Conservation (phyloP, 129 eudicot genomes). For the Flaveria brownii region DNA sequence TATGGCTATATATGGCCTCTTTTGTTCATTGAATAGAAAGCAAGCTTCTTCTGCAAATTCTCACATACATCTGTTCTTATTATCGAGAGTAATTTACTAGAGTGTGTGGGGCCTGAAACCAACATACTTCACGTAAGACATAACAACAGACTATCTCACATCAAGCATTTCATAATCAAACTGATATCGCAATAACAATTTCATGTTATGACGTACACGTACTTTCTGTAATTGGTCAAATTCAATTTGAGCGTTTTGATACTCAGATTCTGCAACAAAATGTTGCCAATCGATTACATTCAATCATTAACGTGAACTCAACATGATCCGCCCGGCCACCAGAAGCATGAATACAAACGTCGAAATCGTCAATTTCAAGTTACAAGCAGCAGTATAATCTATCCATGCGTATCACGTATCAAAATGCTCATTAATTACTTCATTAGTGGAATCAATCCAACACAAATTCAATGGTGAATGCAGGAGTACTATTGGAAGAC, state of each 20-base stretch:
- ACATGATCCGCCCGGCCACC: not conserved
- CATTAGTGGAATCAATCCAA: not conserved
- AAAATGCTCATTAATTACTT: no score
- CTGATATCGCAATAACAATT: not conserved
- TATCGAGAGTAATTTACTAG: no score
- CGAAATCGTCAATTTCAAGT: no score
- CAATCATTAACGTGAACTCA: not conserved
- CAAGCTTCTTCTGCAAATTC: no score
- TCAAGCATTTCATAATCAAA: not conserved
- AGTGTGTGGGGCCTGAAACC: no score
- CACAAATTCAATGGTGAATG: not conserved
- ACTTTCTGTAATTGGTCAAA: not conserved
- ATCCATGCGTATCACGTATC: no score
- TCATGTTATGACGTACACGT: no score
- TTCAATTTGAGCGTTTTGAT: slow-evolving; percentile 10
- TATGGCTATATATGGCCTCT: no score
- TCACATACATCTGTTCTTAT: no score
- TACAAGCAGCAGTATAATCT: not conserved
- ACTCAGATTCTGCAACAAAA: no score
- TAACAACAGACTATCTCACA: not conserved
- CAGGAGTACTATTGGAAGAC: not conserved
- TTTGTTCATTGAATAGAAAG: no score
- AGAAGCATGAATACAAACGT: not conserved
- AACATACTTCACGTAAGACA: not conserved
- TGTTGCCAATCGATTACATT: not conserved